Evolutionary conservation across 2,329 filamentous ascomycete genomes (phyloP).

Genomic region (Fusarium cicatricum): DNA sequence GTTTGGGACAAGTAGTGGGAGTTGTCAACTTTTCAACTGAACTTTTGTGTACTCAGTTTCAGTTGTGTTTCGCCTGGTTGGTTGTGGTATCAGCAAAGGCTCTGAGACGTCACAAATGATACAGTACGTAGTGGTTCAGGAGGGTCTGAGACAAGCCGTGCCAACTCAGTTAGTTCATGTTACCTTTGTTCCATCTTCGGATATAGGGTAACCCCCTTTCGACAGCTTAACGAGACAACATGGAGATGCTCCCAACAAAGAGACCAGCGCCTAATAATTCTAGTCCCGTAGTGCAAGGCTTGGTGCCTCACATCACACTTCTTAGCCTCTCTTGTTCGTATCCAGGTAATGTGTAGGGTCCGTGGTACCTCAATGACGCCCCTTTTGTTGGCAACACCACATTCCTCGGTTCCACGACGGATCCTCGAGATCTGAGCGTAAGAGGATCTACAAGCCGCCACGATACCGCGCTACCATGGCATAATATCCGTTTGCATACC

Average conservation of each 20-base stretch:
- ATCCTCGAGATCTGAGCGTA: constrained; percentile 11
- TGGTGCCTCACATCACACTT: neutral
- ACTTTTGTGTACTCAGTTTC: constrained; percentile 28
- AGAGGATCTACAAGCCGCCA: constrained; percentile 29
- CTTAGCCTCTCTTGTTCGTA: neutral
- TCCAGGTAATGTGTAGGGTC: neutral
- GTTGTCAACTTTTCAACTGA: constrained; percentile 15
- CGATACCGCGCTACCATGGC: constrained; percentile 26
- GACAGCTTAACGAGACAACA: neutral
- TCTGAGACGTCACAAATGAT: constrained; percentile 28
- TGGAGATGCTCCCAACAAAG: neutral
- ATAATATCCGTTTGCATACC: constrained; percentile 22
- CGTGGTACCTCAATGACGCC: neutral
- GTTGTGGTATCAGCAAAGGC: constrained; percentile 10
- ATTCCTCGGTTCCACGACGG: constrained; percentile 26
- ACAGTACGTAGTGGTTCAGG: constrained; percentile 1
- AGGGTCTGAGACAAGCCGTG: constrained; percentile 19
- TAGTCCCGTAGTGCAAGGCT: neutral
- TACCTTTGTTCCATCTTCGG: neutral
- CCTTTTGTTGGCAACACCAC: constrained; percentile 27
- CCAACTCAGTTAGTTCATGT: no score
- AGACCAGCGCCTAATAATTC: neutral
- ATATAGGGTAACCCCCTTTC: constrained; percentile 26
- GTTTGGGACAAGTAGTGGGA: constrained; percentile 21
- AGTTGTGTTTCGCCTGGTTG: constrained; percentile 35